Percentiles rank a stretch among this genome's conserved stretches.
Conservation (phyloP, 495 filamentous ascomycete genomes). For the Parmelia sp. region DNA sequence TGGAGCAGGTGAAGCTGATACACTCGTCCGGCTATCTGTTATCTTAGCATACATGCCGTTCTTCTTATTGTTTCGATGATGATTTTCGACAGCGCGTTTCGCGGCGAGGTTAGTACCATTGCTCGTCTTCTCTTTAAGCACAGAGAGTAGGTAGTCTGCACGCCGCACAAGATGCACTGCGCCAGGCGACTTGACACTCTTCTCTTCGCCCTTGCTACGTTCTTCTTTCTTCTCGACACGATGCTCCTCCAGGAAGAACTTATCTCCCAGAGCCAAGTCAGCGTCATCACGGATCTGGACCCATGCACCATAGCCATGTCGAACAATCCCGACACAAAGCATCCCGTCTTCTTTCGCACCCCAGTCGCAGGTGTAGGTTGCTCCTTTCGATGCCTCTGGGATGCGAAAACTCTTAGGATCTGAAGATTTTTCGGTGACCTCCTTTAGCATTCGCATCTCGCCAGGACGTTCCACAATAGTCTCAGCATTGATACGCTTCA, state of each 20-base stretch:
- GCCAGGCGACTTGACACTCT: slow-evolving; percentile 81
- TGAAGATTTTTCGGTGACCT: slow-evolving; percentile 54
- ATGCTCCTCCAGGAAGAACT: slow-evolving; percentile 95
- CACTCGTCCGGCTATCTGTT: slow-evolving; percentile 36
- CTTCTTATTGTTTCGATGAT: slow-evolving; percentile 80
- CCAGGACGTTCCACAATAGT: slow-evolving; percentile 83
- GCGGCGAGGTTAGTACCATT: slow-evolving; percentile 58
- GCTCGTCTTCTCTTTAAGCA: slow-evolving; percentile 72
- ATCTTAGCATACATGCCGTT: slow-evolving; percentile 32
- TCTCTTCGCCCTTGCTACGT: slow-evolving; percentile 67
- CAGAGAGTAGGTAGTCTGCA: slow-evolving; percentile 87
- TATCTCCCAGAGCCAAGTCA: slow-evolving; percentile 79
- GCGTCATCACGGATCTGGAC: slow-evolving; percentile 83
- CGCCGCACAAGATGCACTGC: slow-evolving; percentile 94
- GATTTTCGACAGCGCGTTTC: slow-evolving; percentile 79
- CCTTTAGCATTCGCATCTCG: slow-evolving; percentile 77
- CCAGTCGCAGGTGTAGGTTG: slow-evolving; percentile 83
- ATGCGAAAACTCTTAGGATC: slow-evolving; percentile 76
- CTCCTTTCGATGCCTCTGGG: slow-evolving; percentile 82
- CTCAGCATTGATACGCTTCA: slow-evolving; percentile 90
- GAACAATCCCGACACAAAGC: slow-evolving; percentile 86
- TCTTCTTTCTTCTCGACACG: slow-evolving; percentile 96
- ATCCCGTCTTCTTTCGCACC: slow-evolving; percentile 91
- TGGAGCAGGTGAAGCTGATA: slow-evolving; percentile 51
- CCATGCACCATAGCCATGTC: slow-evolving; percentile 95